Conservation (phyloP, 345 rosid species). For the Camelina neglecta region DNA sequence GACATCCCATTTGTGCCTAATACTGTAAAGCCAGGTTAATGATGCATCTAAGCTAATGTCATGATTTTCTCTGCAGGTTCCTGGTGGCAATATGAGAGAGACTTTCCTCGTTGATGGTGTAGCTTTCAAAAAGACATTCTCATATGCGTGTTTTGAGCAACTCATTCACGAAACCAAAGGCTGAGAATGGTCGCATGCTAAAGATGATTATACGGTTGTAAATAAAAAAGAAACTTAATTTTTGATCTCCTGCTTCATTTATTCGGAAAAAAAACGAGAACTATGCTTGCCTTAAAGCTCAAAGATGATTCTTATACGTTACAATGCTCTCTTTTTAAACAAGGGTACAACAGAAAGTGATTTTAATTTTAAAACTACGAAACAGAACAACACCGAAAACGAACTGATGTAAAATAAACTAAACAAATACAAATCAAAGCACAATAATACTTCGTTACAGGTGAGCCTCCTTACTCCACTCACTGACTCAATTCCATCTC, state of each 20-base stretch:
- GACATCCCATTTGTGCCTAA: neutral
- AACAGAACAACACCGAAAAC: neutral
- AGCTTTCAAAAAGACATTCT: conserved; percentile 98
- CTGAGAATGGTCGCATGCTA: too few relatives aligned
- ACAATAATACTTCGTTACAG: too few relatives aligned
- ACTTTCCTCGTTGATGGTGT: conserved; percentile 97
- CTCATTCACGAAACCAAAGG: conserved; percentile 21
- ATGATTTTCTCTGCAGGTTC: conserved; percentile 63
- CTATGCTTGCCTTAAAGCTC: too few relatives aligned
- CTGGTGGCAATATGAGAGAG: conserved; percentile 97
- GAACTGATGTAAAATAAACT: too few relatives aligned
- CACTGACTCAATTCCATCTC: neutral
- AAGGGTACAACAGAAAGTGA: neutral
- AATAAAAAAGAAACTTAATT: too few relatives aligned
- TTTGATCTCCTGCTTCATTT: too few relatives aligned
- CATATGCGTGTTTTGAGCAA: conserved; percentile 99
- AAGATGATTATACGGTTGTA: too few relatives aligned
- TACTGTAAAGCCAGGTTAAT: conserved; percentile 2
- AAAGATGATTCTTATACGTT: too few relatives aligned
- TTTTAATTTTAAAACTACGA: neutral
- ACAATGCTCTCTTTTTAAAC: too few relatives aligned
- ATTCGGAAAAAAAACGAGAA: too few relatives aligned
- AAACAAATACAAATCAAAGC: neutral
- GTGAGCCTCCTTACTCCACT: neutral
- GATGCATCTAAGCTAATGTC: conserved; percentile 20